Percentiles rank a stretch among this genome's conserved stretches.
Conservation (phyloP, 257 asterid species). For the Gentiana macrophylla region DNA sequence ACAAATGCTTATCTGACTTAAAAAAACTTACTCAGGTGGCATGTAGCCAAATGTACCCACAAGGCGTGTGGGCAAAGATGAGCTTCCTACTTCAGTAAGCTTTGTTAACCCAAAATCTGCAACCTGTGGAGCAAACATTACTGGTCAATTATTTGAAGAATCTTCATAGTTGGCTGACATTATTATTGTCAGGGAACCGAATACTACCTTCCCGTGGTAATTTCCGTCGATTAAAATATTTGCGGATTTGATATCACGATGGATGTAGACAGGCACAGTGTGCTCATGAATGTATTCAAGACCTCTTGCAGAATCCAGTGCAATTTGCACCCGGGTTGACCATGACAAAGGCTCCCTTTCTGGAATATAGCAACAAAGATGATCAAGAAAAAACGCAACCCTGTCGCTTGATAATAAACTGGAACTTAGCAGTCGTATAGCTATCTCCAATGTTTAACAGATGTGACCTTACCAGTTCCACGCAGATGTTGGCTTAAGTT, state of each 20-base stretch:
- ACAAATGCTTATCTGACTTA: too few relatives aligned
- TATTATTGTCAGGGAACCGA: conserved; percentile 10
- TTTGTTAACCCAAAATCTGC: conserved; percentile 95
- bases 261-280: conserved; percentile 90
- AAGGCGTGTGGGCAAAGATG: conserved; percentile 75
- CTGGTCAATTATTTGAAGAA: conserved; percentile 9
- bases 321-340: conserved; percentile 86
- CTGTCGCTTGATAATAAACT: not conserved
- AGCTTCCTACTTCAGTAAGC: conserved; percentile 83
- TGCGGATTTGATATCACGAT: conserved; percentile 94
- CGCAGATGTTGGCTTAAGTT: conserved; percentile 86
- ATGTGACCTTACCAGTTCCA: conserved; percentile 44
- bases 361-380: conserved; percentile 21
- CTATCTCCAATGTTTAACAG: conserved; percentile 1
- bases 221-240: conserved; percentile 85
- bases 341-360: conserved; percentile 80
- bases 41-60: conserved; percentile 98
- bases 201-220: conserved; percentile 73
- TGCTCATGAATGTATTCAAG: conserved; percentile 98
- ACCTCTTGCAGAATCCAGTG: conserved; percentile 96
- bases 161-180: conserved; percentile 5
- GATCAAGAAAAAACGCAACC: conserved; percentile 1
- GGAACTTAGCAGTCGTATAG: too few relatives aligned
- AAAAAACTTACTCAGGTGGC: conserved; percentile 86
- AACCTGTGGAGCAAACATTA: conserved; percentile 40